Percentiles rank a stretch among this genome's conserved stretches.
These are phyloP conservation scores for Erodium maritimum DNA, from an alignment of 345 rosid species.

Conservation along the genomic window DNA sequence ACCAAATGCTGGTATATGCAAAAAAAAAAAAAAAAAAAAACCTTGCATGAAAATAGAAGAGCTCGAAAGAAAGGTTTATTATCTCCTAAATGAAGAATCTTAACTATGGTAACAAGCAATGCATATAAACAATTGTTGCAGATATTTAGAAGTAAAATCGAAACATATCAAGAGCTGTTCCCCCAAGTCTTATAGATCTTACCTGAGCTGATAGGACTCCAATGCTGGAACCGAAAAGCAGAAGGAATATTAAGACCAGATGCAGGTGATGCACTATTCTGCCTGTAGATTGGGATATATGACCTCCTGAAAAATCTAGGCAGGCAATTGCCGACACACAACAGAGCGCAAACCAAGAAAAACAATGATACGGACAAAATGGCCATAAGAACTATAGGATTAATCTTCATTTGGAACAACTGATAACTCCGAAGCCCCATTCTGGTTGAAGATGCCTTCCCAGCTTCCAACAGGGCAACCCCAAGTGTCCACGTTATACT, in stretches of 20 bases:
- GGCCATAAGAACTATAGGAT: constrained; percentile 48
- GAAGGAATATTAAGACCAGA: constrained; percentile 67
- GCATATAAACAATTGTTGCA: not conserved
- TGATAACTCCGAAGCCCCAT: constrained; percentile 48
- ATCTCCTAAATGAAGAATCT: no score
- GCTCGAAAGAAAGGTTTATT: no score
- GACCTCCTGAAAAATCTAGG: constrained; percentile 58
- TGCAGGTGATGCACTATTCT: constrained; percentile 44
- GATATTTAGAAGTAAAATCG: no score
- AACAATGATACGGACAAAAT: constrained; percentile 49
- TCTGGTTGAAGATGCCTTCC: constrained; percentile 56
- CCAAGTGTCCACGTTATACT: constrained; percentile 98
- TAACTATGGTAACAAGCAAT: not conserved
- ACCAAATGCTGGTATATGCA: not conserved
- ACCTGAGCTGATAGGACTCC: constrained; percentile 88
- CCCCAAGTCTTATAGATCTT: constrained; percentile 9
- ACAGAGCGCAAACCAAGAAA: constrained; percentile 62
- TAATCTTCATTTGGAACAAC: constrained; percentile 50
- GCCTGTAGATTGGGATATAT: constrained; percentile 66
- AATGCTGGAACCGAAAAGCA: constrained; percentile 67
- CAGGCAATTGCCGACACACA: constrained; percentile 55
- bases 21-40: no score
- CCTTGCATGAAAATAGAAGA: no score
- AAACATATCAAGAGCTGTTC: not conserved
- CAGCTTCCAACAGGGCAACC: constrained; percentile 81